Evolutionary conservation across 169 alveolate genomes (phyloP), one percentile per base, ranked within the genome.

Genomic region (Cystoisospora suis): DNA sequence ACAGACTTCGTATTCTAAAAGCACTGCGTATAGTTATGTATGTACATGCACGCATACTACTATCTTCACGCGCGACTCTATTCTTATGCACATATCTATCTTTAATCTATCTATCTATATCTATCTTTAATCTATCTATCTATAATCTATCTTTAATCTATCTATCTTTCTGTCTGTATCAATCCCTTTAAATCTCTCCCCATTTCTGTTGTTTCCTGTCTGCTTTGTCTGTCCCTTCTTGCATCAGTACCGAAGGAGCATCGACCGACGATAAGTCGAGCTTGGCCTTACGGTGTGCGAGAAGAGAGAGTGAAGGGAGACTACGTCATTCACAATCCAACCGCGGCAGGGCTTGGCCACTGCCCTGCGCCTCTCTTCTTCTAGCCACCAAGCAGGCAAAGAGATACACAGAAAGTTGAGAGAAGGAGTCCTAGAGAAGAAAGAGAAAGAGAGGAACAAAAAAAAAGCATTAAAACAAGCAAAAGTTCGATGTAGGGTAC

Each of bases 301-400:
- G 93, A 92, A 86, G 94, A 89, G 86, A 87, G 97, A 36, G 83
- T 95, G 86, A 91, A 83, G 38, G 98, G 97, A 32, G 81, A 70
- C 38, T 96, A 96, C 72, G 93, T 95, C 38, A 94, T 96, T 53
- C 93, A 93, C 85, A 93, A 94, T 87, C 98, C 97, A 1, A 94
- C 96, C 5, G 96, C 97, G 0, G 95, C 97, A 2, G 97, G 96
- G 7, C 79, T 95, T 47, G 96, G 97, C 44, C 92, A 95, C 87
- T 93, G 96, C 46, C 98, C 96, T 34, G 97, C 94, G 79, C 98
- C 97, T 23, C 93, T 95, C 90, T 92, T 95, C 38, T 92, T 91
- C 86, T 96, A 83, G 86, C 23, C 3, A 7, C 42, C 4, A 15
- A 15, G 23, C 23, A 12, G 23, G 23, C 12, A 23, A 15, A 53